Percentiles rank a stretch among this genome's conserved stretches.
These are phyloP conservation scores for Penicillium freii DNA, from an alignment of 2,329 filamentous ascomycete species.

Conservation along the genomic window DNA sequence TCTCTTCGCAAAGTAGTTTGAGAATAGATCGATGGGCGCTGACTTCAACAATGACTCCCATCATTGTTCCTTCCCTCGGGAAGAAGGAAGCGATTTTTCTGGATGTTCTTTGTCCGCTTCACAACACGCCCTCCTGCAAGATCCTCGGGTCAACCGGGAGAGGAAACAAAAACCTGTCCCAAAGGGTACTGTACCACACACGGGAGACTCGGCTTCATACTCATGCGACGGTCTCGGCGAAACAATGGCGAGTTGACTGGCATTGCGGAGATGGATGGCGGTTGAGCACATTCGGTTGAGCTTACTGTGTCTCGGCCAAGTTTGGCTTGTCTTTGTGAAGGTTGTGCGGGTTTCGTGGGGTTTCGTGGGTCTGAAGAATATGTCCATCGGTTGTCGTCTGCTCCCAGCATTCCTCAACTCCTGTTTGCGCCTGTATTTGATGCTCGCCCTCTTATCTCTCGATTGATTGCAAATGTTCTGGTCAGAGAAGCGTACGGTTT, in stretches of 20 bases:
- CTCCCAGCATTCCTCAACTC: conserved; percentile 19
- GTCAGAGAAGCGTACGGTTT: conserved; percentile 6
- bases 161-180: conserved; percentile 95
- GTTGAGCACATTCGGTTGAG: conserved; percentile 16
- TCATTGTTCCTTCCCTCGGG: conserved; percentile 36
- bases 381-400: conserved; percentile 15
- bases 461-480: conserved; percentile 12
- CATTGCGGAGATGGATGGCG: conserved; percentile 27
- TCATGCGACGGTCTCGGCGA: conserved; percentile 6
- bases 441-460: neutral
- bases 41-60: conserved; percentile 38
- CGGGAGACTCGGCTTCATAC: conserved; percentile 55
- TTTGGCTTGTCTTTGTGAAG: conserved; percentile 10
- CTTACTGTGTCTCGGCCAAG: conserved; percentile 6
- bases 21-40: conserved; percentile 58
- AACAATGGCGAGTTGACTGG: conserved; percentile 22
- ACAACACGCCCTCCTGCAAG: conserved; percentile 61
- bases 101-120: conserved; percentile 91
- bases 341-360: conserved; percentile 12
- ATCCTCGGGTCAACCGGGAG: conserved; percentile 50
- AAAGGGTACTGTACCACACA: conserved; percentile 78
- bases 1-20: conserved; percentile 56
- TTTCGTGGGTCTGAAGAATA: conserved; percentile 9
- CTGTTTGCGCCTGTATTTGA: neutral
- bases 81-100: conserved; percentile 77